Base-by-base conservation (phyloP, 192 early-diverging fungal genomes). In the Chytriomyces sp. region DNA sequence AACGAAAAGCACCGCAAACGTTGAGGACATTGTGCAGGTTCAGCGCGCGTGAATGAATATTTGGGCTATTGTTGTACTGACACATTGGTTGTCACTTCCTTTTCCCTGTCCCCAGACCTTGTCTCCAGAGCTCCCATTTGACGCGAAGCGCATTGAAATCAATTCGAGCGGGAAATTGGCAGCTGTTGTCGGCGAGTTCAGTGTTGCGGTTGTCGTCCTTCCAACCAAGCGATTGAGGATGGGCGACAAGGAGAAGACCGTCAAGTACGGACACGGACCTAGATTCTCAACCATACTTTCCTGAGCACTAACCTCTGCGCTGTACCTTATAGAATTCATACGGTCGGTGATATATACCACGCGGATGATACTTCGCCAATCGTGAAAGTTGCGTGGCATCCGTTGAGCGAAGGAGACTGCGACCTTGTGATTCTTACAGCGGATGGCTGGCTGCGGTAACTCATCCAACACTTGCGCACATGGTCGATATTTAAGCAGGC, bases 391-490 rank as follows among this genome's bases (percentile, higher is more conserved):
- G 20, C 49, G 6, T 78, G 77, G 77, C 77, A 78, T 72, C 77
- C 77, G 16, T 26, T 78, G 45, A 72, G 69, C 28, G 59, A 62
- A 18, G 61, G 62, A 18, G 13, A 43, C 3, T 20, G 35, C 18
- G 69, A 78, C 65, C 48, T 78, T 28, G 26, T 78, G 26, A 62
- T 78, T 47, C 61, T 78, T 9, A 71, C 77, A 3, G 67, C 77
- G 6, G 69, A 78, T 64, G 77, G 77, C 46, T 63, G 11, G 7
- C 49, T 78, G 45, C 28, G 77, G 77, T 72, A 8, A 16, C 53
- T 64, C 35, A 4, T 35, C 35, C 2, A 35, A 20, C 18, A 3
- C 46, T n/a, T 46, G 24, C 13, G n/a, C 18, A 5, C 16, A n/a
- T 20, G 13, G 5, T 18, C 53, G 13, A 59, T 59, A 5, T 59